Percentiles rank a stretch among this genome's conserved stretches.
Evolutionary conservation across 1,139 yeast genomes (phyloP).

Genomic region (Lodderomyces beijingensis): DNA sequence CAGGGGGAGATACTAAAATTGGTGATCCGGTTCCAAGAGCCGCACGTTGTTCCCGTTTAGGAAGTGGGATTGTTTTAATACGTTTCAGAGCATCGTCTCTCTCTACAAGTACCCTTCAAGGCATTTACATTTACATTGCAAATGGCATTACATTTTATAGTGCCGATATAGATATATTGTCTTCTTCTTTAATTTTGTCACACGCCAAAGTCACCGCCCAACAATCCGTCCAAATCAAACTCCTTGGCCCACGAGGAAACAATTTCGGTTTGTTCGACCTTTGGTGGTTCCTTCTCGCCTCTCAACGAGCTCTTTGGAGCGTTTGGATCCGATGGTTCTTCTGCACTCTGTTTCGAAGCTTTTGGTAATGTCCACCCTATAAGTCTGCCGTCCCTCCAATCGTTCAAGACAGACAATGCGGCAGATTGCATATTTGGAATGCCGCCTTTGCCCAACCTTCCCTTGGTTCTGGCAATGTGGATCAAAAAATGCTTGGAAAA

Average conservation of each 20-base stretch:
- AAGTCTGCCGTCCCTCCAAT: constrained; percentile 96
- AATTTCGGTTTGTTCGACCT: constrained; percentile 71
- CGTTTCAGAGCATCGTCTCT: too few species aligned
- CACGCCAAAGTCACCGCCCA: constrained; percentile 38
- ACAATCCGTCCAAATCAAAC: constrained; percentile 83
- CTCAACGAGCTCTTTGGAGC: constrained; percentile 41
- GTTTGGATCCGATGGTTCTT: constrained; percentile 24
- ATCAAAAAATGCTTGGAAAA: constrained; percentile 81
- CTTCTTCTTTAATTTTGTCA: too few species aligned
- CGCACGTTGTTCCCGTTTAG: too few species aligned
- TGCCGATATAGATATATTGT: too few species aligned
- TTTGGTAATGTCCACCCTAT: constrained; percentile 89
- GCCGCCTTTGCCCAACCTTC: constrained; percentile 91
- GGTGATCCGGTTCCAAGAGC: too few species aligned
- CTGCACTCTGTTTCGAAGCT: constrained; percentile 40
- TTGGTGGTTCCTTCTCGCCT: constrained; percentile 46
- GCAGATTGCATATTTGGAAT: constrained; percentile 86
- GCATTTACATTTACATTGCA: constrained; percentile 3
- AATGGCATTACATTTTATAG: constrained; percentile 13
- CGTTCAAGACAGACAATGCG: constrained; percentile 76
- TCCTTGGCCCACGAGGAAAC: constrained; percentile 93
- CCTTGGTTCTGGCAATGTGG: constrained; percentile 88
- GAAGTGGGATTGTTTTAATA: too few species aligned
- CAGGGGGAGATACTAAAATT: too few species aligned
- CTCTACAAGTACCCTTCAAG: too few species aligned